These are phyloP conservation scores for Naganishia sp. DNA, from an alignment of 1,284 basidiomycete genomes.

Conservation along the genomic window DNA sequence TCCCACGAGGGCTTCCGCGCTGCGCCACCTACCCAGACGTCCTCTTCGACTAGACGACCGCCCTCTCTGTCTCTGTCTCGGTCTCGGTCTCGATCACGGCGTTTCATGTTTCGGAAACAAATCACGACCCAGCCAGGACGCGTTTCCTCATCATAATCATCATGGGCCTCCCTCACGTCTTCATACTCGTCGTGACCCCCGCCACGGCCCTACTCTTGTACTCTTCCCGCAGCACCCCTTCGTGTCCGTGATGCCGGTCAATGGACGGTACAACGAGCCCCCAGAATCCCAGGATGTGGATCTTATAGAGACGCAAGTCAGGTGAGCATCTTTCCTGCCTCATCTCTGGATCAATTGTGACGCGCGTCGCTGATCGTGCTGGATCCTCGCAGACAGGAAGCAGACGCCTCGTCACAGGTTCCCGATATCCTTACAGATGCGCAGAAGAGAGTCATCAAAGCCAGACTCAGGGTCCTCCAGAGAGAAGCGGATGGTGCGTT, in stretches of 20 bases:
- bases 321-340: neutral
- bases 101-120: slow-evolving; percentile 1
- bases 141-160: neutral
- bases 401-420: neutral
- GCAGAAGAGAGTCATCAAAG: slow-evolving; percentile 4
- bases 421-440: neutral
- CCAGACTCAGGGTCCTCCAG: neutral
- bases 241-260: neutral
- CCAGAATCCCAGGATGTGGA: slow-evolving; percentile 21
- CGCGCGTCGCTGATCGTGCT: no score
- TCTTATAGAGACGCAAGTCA: slow-evolving; percentile 1
- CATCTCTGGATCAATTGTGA: no score
- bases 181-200: neutral
- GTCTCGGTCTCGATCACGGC: neutral
- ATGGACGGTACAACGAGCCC: slow-evolving; percentile 10
- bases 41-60: no score
- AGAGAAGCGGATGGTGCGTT: slow-evolving; percentile 4
- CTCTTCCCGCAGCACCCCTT: neutral
- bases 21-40: no score
- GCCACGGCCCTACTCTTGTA: neutral
- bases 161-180: neutral
- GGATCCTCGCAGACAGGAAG: no score
- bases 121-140: neutral
- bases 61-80: neutral
- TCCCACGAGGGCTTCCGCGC: no score